Evolutionary conservation across 352 stramenopile species (phyloP).

Genomic region (Phytophthora tentaculata): DNA sequence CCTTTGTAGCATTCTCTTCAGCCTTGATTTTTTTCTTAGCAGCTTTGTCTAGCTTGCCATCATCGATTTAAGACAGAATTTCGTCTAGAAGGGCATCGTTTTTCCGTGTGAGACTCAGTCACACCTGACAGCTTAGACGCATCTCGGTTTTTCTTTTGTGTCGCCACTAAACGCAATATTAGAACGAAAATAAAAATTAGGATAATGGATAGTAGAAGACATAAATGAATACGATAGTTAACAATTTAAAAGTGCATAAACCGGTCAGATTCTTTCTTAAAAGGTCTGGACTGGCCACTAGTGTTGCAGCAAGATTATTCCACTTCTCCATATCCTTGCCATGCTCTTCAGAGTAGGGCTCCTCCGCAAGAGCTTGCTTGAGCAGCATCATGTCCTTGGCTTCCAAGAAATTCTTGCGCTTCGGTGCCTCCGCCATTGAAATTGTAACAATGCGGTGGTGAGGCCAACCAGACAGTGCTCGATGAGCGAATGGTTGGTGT

Average conservation of each 20-base stretch:
- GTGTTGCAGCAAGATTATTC: background rate
- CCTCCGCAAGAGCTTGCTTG: background rate
- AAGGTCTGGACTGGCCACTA: background rate
- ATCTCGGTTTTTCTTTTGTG: background rate
- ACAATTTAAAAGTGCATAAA: too few relatives aligned
- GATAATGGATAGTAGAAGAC: too few relatives aligned
- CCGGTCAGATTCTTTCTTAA: too few relatives aligned
- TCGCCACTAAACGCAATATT: background rate
- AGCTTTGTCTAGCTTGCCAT: background rate
- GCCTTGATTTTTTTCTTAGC: background rate
- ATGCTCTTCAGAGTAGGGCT: background rate
- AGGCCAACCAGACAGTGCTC: background rate
- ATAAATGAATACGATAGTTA: too few relatives aligned
- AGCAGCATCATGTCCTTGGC: background rate
- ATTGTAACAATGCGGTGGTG: background rate
- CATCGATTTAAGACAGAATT: background rate
- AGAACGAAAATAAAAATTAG: too few relatives aligned
- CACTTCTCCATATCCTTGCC: background rate
- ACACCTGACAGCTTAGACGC: background rate
- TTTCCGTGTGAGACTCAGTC: background rate
- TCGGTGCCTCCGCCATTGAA: background rate
- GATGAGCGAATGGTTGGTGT: constrained; percentile 2
- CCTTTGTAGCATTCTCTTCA: background rate
- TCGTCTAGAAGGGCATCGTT: background rate
- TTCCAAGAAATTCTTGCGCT: background rate